Percentiles rank a stretch among this genome's conserved stretches.
These are phyloP conservation scores for Olyra latifolia DNA, from an alignment of 176 grass and related monocot species.

Conservation along the genomic window DNA sequence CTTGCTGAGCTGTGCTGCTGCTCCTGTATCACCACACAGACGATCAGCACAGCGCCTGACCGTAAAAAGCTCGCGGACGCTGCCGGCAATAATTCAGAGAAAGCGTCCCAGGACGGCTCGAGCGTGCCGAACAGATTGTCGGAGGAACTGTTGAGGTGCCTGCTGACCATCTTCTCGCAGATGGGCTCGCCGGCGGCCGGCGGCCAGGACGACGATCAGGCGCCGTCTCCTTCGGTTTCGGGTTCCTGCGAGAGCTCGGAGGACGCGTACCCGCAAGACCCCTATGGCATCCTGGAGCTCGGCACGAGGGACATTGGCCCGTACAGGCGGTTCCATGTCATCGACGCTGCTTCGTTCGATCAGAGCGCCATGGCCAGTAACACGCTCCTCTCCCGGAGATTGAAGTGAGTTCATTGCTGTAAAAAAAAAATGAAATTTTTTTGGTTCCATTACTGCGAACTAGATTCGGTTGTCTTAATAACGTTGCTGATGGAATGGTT, in stretches of 20 bases:
- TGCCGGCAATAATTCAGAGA: slow-evolving; percentile 38
- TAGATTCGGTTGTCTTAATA: slow-evolving; percentile 39
- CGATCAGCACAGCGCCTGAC: slow-evolving; percentile 26
- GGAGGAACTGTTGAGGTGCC: slow-evolving; percentile 80
- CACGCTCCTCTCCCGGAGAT: slow-evolving; percentile 52
- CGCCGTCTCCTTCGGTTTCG: slow-evolving; percentile 61
- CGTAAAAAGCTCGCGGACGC: slow-evolving; percentile 42
- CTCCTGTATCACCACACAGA: slow-evolving; percentile 31
- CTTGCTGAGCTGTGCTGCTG: slow-evolving; percentile 16
- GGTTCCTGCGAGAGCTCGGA: slow-evolving; percentile 53
- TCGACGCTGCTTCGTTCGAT: slow-evolving; percentile 60
- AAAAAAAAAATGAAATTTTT: no score
- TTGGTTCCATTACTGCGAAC: slow-evolving; percentile 21
- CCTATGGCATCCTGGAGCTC: slow-evolving; percentile 75
- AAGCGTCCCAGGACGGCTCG: slow-evolving; percentile 30
- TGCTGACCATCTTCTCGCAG: slow-evolving; percentile 72
- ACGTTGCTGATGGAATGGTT: slow-evolving; percentile 1
- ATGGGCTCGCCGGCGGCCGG: slow-evolving; percentile 29
- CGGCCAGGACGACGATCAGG: slow-evolving; percentile 50
- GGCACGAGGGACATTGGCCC: slow-evolving; percentile 74
- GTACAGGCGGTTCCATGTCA: slow-evolving; percentile 57
- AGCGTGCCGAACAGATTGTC: slow-evolving; percentile 78
- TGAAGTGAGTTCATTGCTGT: slow-evolving; percentile 57
- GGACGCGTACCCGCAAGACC: slow-evolving; percentile 61
- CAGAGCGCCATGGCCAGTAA: slow-evolving; percentile 37